Evolutionary conservation across 441 rosid genomes (phyloP).

Genomic region (Hura crepitans): DNA sequence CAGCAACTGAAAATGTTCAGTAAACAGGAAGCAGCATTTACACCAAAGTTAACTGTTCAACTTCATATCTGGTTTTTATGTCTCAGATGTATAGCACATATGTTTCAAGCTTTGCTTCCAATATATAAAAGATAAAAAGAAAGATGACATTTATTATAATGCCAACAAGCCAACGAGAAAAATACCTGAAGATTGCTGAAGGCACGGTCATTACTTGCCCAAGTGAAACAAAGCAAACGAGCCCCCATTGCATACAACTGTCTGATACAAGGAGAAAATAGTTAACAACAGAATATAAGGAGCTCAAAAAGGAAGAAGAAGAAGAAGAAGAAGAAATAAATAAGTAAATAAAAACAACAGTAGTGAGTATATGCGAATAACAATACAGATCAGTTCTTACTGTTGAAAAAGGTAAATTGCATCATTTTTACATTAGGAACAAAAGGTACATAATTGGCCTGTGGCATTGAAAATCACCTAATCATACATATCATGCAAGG

Average conservation of each 20-base stretch:
- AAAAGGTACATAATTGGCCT: neutral
- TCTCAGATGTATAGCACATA: neutral
- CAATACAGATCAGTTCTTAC: conserved; percentile 9
- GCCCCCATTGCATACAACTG: conserved; percentile 70
- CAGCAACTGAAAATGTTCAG: conserved; percentile 9
- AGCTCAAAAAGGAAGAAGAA: no score
- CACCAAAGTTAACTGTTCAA: neutral
- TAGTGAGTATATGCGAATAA: neutral
- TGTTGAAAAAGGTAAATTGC: neutral
- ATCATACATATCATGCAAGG: conserved; percentile 3
- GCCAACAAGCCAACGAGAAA: conserved; percentile 16
- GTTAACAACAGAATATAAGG: no score
- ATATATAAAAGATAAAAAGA: neutral
- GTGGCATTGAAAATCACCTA: neutral
- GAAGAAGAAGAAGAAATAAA: no score
- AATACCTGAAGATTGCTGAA: conserved; percentile 79
- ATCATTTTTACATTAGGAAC: no score
- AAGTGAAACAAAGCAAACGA: conserved; percentile 92
- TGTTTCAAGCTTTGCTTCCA: neutral
- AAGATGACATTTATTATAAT: neutral
- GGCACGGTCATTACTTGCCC: conserved; percentile 85
- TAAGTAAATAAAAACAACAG: neutral
- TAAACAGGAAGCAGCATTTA: neutral
- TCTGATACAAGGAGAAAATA: conserved; percentile 45
- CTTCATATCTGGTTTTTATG: neutral